Evolutionary conservation across 2,329 filamentous ascomycete genomes (phyloP).

Genomic region (Apiospora kogelbergensis): DNA sequence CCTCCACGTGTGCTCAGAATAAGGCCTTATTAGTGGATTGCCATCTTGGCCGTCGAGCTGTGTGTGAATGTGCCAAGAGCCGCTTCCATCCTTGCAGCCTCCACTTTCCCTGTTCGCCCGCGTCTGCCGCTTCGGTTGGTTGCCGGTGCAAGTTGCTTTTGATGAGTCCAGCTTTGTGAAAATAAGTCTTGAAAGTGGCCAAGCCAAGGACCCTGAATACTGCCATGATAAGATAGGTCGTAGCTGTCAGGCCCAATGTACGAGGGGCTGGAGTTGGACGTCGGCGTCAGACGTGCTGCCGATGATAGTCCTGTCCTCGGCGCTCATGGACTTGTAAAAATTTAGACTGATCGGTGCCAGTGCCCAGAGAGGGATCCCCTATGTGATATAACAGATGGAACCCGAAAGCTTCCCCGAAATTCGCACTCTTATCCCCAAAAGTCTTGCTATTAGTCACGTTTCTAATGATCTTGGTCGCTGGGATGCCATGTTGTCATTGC

Average conservation of each 20-base stretch:
- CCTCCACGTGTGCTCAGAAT: background rate
- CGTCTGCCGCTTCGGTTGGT: background rate
- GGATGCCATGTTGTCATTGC: too few relatives aligned
- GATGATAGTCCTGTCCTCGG: background rate
- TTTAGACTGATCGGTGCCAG: background rate
- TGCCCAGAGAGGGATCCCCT: background rate
- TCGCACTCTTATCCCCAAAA: too few relatives aligned
- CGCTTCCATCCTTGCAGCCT: background rate
- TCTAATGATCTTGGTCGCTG: too few relatives aligned
- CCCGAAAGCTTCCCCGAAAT: too few relatives aligned
- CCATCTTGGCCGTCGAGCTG: background rate
- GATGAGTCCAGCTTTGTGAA: background rate
- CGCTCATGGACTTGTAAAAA: background rate
- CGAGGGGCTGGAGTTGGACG: too few relatives aligned
- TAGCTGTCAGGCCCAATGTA: background rate
- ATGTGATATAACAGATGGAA: too few relatives aligned
- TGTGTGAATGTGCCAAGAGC: background rate
- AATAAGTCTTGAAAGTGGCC: background rate
- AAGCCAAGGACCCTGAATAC: background rate
- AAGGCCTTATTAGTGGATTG: background rate
- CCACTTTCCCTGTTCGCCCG: background rate
- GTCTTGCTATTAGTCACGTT: too few relatives aligned
- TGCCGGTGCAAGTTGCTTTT: background rate
- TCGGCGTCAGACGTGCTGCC: background rate
- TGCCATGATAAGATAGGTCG: background rate